Base-by-base conservation (phyloP, 2,329 filamentous ascomycete genomes). In the Torrubiellomyces zombiae region DNA sequence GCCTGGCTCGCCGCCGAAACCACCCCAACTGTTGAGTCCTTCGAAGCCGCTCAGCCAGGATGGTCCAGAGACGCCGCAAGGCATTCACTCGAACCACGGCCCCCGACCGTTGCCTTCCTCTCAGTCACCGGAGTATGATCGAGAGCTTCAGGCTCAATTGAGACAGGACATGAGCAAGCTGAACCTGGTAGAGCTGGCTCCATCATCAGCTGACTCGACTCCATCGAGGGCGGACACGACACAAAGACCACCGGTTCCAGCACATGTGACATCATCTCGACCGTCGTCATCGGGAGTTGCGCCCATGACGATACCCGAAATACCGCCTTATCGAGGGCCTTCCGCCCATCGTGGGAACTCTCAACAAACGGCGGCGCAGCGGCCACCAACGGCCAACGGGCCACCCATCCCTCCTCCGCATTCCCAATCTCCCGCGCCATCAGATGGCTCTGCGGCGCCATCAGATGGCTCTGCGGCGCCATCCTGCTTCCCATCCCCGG, bases 91-190 rank as follows among this genome's bases (percentile, higher is more conserved):
- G n/a, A 46, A 51, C 24, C 56, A 56, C 28, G 51, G 63, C 20
- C 53, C 57, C 36, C 58, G 62, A 10, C 55, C 58, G 5, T 42
- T 53, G 7, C 55, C 60, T 5, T 44, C 54, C 4, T 49, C 55
- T 11, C 58, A 60, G 26, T 68, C 68, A 4, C 56, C 60, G 7
- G 69, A 73, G 29, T 72, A 73, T 35, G 70, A 75, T 36, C 55
- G 58, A 22, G 60, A 63, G 20, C 44, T 74, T 20, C 69, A 72
- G 31, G 62, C 67, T 19, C 67, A 76, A 42, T 46, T 77, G n/a
- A 67, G 68, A 35, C 60, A 61, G 29, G 71, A 75, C 32, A 65
- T 75, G 53, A 56, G 56, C 16, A 56, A 58, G 35, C 49, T 75
- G 35, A 67, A 63, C 27, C 47, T 75, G 21, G n/a, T n/a, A n/a